These are phyloP conservation scores for Aspergillus sp. DNA, from an alignment of 2,329 filamentous ascomycete genomes.

Conservation along the genomic window DNA sequence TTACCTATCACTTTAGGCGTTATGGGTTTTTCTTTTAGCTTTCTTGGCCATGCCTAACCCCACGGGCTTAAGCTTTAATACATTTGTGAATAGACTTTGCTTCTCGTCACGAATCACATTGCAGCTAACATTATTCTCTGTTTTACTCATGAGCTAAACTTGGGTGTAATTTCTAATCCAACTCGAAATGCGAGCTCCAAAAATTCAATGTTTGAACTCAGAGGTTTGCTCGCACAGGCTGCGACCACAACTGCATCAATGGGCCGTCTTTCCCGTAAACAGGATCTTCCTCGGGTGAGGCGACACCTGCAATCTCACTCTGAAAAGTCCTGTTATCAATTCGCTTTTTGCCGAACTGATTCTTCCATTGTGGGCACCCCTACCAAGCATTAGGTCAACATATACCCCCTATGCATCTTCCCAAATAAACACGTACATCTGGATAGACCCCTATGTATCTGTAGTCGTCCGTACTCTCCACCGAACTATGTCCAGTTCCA, in stretches of 20 bases:
- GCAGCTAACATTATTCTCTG: not conserved
- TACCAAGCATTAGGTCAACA: not conserved
- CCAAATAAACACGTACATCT: not conserved
- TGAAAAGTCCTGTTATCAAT: not conserved
- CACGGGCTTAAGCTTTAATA: not conserved
- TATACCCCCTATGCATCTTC: not conserved
- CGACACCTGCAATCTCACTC: not conserved
- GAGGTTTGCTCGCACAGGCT: not conserved
- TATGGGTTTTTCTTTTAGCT: conserved; percentile 15
- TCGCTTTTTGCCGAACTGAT: not conserved
- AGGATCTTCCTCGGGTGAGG: conserved; percentile 3
- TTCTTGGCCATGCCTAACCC: not conserved
- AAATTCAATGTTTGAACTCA: not conserved
- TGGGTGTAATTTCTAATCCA: not conserved
- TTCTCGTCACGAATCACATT: not conserved
- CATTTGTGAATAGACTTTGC: conserved; percentile 2
- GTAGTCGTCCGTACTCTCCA: conserved; percentile 1
- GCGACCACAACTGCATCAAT: conserved; percentile 2
- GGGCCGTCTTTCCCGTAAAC: conserved; percentile 1
- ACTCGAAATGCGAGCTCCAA: not conserved
- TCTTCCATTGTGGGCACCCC: not conserved
- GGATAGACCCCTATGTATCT: conserved; percentile 9
- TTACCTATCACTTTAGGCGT: conserved; percentile 23
- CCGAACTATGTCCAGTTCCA: conserved; percentile 4
- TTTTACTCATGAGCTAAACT: not conserved